These are phyloP conservation scores for Rhodotorula taiwanensis DNA, from an alignment of 768 basidiomycete genomes.

Conservation along the genomic window DNA sequence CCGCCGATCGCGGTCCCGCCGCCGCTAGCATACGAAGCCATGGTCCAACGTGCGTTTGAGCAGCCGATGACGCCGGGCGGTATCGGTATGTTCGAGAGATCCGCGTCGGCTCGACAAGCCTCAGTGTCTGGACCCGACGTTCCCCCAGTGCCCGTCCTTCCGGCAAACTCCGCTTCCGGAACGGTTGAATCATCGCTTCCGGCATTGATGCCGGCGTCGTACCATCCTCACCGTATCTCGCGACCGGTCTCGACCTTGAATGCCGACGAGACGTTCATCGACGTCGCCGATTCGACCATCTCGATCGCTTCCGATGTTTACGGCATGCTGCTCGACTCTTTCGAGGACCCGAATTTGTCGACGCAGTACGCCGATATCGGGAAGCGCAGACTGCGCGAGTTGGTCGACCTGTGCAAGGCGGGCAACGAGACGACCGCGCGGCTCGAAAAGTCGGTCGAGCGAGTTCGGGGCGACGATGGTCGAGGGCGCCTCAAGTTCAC, in stretches of 20 bases:
- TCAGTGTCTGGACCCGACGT: background rate
- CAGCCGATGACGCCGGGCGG: slow-evolving; percentile 33
- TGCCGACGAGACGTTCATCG: slow-evolving; percentile 33
- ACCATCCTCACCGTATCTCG: slow-evolving; percentile 20
- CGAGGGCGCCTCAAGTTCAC: slow-evolving; percentile 25
- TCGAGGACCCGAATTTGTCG: slow-evolving; percentile 15
- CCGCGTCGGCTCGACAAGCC: background rate
- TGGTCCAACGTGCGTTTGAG: slow-evolving; percentile 34
- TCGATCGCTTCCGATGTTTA: slow-evolving; percentile 32
- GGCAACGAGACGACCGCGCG: slow-evolving; percentile 23
- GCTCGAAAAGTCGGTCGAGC: slow-evolving; percentile 19
- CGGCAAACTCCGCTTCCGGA: background rate
- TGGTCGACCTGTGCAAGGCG: slow-evolving; percentile 30
- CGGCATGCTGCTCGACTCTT: slow-evolving; percentile 34
- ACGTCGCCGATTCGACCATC: slow-evolving; percentile 32
- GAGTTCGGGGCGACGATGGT: slow-evolving; percentile 21
- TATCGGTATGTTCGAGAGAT: slow-evolving; percentile 10
- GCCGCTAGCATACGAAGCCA: slow-evolving; percentile 13
- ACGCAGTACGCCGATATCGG: slow-evolving; percentile 4
- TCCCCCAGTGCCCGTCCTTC: background rate
- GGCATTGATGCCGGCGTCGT: background rate
- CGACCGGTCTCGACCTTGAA: slow-evolving; percentile 30
- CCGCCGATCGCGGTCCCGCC: slow-evolving; percentile 15
- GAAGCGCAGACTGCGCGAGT: slow-evolving; percentile 19
- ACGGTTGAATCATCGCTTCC: background rate